Percentiles rank a stretch among this genome's conserved stretches.
Evolutionary conservation across 148 eudicot species (phyloP).

Genomic region (Dysphania ambrosioides): DNA sequence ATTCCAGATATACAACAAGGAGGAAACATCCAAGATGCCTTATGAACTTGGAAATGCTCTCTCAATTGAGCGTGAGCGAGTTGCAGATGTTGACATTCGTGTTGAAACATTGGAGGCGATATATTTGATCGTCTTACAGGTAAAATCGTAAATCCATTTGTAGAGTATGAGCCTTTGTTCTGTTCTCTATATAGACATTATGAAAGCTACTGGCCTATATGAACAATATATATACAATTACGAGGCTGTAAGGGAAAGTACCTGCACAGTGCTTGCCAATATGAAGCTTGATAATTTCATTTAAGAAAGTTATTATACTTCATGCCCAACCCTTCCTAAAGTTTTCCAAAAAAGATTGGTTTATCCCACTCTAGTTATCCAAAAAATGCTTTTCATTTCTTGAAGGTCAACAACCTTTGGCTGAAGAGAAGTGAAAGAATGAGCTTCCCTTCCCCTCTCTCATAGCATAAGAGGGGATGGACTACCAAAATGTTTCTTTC

Average conservation of each 20-base stretch:
- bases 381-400: not conserved
- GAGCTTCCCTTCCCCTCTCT: not conserved
- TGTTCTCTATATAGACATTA: not conserved
- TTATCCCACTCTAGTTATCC: too few species aligned
- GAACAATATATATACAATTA: not conserved
- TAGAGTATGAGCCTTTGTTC: not conserved
- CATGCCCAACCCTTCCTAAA: too few species aligned
- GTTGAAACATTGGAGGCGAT: conserved; percentile 83
- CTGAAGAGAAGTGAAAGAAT: not conserved
- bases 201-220: not conserved
- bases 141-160: conserved; percentile 19
- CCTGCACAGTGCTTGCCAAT: too few species aligned
- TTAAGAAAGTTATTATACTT: too few species aligned
- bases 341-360: too few species aligned
- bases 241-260: not conserved
- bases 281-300: too few species aligned
- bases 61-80: conserved; percentile 81
- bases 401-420: not conserved
- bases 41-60: conserved; percentile 82
- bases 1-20: conserved; percentile 62
- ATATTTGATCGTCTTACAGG: conserved; percentile 78
- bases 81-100: conserved; percentile 76
- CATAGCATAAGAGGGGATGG: not conserved
- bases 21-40: conserved; percentile 94
- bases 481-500: too few species aligned